Conservation (phyloP, 352 stramenopile species). For the Phytopythium cucurbitacearum region DNA sequence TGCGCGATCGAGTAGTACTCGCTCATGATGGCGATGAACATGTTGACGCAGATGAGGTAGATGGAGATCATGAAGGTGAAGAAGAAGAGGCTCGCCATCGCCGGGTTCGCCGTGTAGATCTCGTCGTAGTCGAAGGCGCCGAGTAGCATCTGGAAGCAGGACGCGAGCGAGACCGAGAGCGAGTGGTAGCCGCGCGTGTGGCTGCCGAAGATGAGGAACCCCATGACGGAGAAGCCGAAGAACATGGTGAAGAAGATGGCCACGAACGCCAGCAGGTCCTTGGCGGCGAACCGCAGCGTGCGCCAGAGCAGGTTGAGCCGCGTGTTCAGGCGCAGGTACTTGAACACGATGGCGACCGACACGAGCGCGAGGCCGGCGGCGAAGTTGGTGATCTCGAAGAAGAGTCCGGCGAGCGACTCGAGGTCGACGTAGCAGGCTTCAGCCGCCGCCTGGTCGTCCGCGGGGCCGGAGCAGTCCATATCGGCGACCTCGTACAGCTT, state of each 20-base stretch:
- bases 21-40: slow-evolving; percentile 85
- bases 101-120: slow-evolving; percentile 59
- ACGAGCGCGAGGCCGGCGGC: slow-evolving; percentile 54
- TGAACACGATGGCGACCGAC: slow-evolving; percentile 78
- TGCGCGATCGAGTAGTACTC: slow-evolving; percentile 79
- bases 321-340: slow-evolving; percentile 75
- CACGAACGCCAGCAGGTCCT: slow-evolving; percentile 71
- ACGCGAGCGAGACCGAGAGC: slow-evolving; percentile 60
- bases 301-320: slow-evolving; percentile 76
- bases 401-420: slow-evolving; percentile 41
- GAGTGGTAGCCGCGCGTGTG: slow-evolving; percentile 66
- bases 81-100: slow-evolving; percentile 79
- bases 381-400: slow-evolving; percentile 50
- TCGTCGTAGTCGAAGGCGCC: slow-evolving; percentile 75
- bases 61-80: slow-evolving; percentile 81
- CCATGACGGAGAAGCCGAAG: slow-evolving; percentile 74
- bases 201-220: slow-evolving; percentile 68
- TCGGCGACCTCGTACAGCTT: slow-evolving; percentile 46
- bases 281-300: slow-evolving; percentile 68
- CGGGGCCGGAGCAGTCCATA: slow-evolving; percentile 41
- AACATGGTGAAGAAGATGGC: slow-evolving; percentile 84
- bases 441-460: slow-evolving; percentile 38
- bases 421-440: slow-evolving; percentile 57
- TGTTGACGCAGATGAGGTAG: slow-evolving; percentile 80
- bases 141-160: slow-evolving; percentile 82